A percentile compares a stretch with the other conserved stretches of the same genome.
phyloP scores from a whole-genome alignment of 495 filamentous ascomycete genomes.

The Trichoderma orchidacearum region DNA sequence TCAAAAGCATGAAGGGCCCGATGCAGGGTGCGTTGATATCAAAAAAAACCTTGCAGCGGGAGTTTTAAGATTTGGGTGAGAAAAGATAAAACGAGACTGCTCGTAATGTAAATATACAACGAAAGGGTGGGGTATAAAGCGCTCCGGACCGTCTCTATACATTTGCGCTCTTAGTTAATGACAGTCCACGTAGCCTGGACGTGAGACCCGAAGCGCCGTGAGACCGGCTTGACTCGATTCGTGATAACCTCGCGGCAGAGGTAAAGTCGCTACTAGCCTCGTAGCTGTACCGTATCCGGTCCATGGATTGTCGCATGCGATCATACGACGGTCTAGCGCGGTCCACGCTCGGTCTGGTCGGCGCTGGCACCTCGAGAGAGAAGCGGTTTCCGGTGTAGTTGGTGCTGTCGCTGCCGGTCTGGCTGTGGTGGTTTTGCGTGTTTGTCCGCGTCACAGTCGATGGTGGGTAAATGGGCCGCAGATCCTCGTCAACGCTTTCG shows the following conservation, averaged over 20 bases:
- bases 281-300: conserved; percentile 62
- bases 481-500: conserved; percentile 60
- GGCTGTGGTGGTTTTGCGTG: conserved; percentile 70
- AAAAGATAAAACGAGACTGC: background rate
- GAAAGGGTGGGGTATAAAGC: background rate
- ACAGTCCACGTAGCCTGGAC: conserved; percentile 14
- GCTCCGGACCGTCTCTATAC: background rate
- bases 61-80: too few relatives aligned
- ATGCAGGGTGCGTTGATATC: background rate
- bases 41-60: background rate
- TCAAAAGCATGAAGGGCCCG: conserved; percentile 4
- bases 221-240: conserved; percentile 55
- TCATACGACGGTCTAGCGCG: conserved; percentile 67
- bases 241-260: conserved; percentile 65
- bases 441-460: conserved; percentile 59
- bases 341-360: conserved; percentile 42
- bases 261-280: conserved; percentile 85
- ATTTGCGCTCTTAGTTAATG: conserved; percentile 18
- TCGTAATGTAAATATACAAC: background rate
- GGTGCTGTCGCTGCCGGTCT: conserved; percentile 88
- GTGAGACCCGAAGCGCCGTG: conserved; percentile 28
- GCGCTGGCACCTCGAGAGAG: conserved; percentile 22
- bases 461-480: conserved; percentile 81
- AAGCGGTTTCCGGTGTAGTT: conserved; percentile 66
- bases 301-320: conserved; percentile 60